Percentiles rank a stretch among this genome's conserved stretches.
phyloP scores from a whole-genome alignment of 148 eudicot genomes.

The Fagopyrum esculentum region DNA sequence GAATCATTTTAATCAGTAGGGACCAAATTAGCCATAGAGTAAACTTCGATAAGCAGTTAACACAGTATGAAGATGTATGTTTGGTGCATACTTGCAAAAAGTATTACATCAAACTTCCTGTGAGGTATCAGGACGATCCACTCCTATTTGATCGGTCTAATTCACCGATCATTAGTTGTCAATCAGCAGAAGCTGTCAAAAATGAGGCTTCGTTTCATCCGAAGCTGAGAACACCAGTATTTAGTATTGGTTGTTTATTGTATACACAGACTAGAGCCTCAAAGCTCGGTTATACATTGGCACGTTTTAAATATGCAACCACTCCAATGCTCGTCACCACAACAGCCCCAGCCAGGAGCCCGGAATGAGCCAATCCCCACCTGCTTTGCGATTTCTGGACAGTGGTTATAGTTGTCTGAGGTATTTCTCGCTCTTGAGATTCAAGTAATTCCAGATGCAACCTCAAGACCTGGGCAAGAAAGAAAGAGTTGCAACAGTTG shows the following conservation, averaged over 20 bases:
- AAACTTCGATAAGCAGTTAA: background rate
- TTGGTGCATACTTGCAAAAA: background rate
- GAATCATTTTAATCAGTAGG: background rate
- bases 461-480: constrained; percentile 55
- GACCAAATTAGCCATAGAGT: background rate
- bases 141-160: background rate
- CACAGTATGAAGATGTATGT: background rate
- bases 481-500: background rate
- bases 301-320: constrained; percentile 57
- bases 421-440: constrained; percentile 19
- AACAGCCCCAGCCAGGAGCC: constrained; percentile 63
- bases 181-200: constrained; percentile 8
- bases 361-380: constrained; percentile 37
- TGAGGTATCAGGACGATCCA: background rate
- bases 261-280: background rate
- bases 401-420: constrained; percentile 18
- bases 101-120: background rate
- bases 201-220: constrained; percentile 10
- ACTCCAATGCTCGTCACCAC: constrained; percentile 55
- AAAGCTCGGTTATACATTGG: constrained; percentile 13
- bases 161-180: background rate
- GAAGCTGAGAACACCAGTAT: constrained; percentile 3
- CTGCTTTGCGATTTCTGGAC: constrained; percentile 19
- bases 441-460: constrained; percentile 70
- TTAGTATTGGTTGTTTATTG: background rate